phyloP scores from a whole-genome alignment of 352 stramenopile genomes.

The Phytophthora aleatoria region DNA sequence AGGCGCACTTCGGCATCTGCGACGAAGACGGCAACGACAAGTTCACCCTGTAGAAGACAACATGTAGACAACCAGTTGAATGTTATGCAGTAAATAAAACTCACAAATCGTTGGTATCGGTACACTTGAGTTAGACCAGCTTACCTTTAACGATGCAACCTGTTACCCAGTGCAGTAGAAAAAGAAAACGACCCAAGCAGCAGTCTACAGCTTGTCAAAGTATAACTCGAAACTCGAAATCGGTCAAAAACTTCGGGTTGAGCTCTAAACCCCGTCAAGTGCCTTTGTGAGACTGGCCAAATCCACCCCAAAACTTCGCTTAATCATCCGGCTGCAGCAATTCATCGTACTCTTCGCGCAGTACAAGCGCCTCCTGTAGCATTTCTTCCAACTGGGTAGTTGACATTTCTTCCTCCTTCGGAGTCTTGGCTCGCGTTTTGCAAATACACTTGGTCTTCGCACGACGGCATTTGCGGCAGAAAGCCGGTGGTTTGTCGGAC shows the following conservation, averaged over 20 bases:
- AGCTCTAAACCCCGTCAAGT: constrained; percentile 16
- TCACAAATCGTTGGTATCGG: neutral
- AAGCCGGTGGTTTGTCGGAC: constrained; percentile 15
- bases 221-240: neutral
- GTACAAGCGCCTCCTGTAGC: constrained; percentile 70
- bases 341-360: constrained; percentile 76
- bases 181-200: neutral
- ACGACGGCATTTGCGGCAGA: constrained; percentile 81
- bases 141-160: neutral
- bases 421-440: constrained; percentile 23
- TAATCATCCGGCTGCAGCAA: constrained; percentile 53
- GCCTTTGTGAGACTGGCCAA: neutral
- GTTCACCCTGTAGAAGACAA: constrained; percentile 36
- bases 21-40: constrained; percentile 40
- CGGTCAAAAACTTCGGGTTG: constrained; percentile 13
- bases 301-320: neutral
- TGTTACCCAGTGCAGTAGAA: neutral
- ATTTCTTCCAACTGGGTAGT: constrained; percentile 61
- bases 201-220: neutral
- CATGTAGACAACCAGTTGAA: neutral
- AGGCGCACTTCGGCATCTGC: constrained; percentile 57
- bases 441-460: constrained; percentile 67
- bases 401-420: constrained; percentile 48
- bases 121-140: neutral
- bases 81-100: no score